Base-by-base conservation (phyloP, 805 yeast genomes). In the Myxozyma kluyveri region DNA sequence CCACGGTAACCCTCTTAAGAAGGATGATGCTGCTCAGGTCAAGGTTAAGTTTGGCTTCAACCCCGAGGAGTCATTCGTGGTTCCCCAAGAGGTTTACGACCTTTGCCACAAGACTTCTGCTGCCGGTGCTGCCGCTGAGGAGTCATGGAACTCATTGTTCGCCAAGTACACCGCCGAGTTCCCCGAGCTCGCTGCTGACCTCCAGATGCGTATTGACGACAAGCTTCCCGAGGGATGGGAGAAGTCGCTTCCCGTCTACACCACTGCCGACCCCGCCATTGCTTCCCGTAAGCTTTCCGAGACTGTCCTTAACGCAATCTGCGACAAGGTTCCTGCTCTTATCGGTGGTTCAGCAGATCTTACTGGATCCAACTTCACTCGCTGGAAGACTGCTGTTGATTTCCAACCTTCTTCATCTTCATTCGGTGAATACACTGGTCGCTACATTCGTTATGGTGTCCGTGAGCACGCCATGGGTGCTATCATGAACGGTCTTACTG, bases 381-480 rank as follows among this genome's bases (percentile, higher is more conserved):
- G 93, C 79, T 81, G 91, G 78, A 70, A 79, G 65, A 83, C 75
- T 59, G 88, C 95, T 57, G 80, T 80, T 61, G 96, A 90, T 73
- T 91, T 90, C 90, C 96, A 93, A 80, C 87, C 93, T 50, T 87
- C 88, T 50, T 67, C 81, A 50, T 74, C 88, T 54, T 82, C 82
- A 43, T 75, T 88, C 62, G 98, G 98, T 73, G 82, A 82, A 67
- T 90, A 84, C 78, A 60, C 82, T 52, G 99, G 99, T 70, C 84
- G 96, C 71, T 91, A 91, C 78, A 78, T 91, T 73, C 85, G 97
- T 77, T 91, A 84, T 72, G 99, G 99, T 83, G 96, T 91, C 61
- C 86, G 99, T 76, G 99, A 91, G 79, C 98, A 93, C 75, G 97
- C 88, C 72, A 89, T 91, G 97, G 96, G 96, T 76, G 96, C 97